A percentile compares a stretch with the other conserved stretches of the same genome.
Evolutionary conservation across 352 stramenopile species (phyloP).

Genomic region (Phytophthora agathidicida): DNA sequence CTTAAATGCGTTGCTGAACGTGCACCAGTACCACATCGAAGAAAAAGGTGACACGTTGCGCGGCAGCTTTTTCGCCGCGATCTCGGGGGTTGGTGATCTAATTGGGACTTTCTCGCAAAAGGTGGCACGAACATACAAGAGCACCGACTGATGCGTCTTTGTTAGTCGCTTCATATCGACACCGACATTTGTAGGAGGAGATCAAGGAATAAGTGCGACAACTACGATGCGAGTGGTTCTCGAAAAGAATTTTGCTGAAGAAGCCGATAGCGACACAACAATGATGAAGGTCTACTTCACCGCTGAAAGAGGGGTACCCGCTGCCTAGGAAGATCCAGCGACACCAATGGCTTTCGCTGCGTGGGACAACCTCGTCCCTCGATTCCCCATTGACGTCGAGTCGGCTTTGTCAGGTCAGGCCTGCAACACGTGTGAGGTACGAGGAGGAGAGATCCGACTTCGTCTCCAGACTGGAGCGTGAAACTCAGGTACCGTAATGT

Average conservation of each 20-base stretch:
- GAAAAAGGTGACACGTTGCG: neutral
- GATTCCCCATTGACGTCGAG: constrained; percentile 4
- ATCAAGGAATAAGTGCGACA: neutral
- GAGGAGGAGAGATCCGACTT: neutral
- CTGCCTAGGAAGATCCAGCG: neutral
- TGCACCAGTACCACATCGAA: neutral
- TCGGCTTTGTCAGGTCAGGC: neutral
- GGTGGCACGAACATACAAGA: constrained; percentile 6
- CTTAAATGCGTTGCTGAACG: neutral
- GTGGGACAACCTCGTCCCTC: constrained; percentile 10
- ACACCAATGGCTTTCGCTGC: neutral
- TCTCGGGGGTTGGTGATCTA: neutral
- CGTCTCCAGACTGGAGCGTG: too few relatives aligned
- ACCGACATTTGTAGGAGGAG: neutral
- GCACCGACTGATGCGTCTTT: neutral
- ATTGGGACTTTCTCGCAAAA: neutral
- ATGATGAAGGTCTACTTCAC: constrained; percentile 17
- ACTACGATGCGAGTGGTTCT: neutral
- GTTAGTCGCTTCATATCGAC: neutral
- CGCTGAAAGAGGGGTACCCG: neutral
- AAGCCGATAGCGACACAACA: neutral
- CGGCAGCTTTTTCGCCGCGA: neutral
- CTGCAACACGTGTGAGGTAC: neutral
- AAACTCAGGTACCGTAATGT: constrained; percentile 3
- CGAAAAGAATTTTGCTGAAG: neutral